Base-by-base conservation (phyloP, 495 filamentous ascomycete species). In the Neurospora sp. region DNA sequence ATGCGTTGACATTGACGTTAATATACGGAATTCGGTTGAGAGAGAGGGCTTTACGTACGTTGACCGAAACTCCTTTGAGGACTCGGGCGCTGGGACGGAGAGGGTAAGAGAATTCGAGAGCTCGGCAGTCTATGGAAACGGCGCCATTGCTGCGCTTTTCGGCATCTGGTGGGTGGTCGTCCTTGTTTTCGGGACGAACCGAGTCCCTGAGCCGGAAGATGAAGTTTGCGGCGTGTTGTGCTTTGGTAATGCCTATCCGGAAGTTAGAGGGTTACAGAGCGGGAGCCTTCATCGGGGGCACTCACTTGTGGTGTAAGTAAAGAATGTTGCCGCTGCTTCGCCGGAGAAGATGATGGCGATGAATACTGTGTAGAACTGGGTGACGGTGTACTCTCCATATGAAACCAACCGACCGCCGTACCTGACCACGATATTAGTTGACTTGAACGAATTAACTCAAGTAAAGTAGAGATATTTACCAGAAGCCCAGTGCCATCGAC, bases 71-170 rank as follows among this genome's bases (percentile, higher is more conserved):
- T 14, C 81, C 79, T 1, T 72, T 73, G 45, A 90, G 84, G 2
- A 88, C 94, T 92, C 8, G 82, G 0, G 81, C 76, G 1, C 76
- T 72, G 8, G 84, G 78, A 1, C 86, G 81, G 1, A 81, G 84
- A 0, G 86, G 81, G 70, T 91, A 91, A 42, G 79, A 79, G 72
- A 91, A 91, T 27, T 84, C 74, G 1, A 91, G 78, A 37, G 87
- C 76, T 40, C 79, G 73, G 44, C 90, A 81, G 31, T 84, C 82
- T 42, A 91, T 82, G n/a, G 80, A 75, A 14, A 81, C 80, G 5
- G 82, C 86, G n/a, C 82, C 83, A 7, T 77, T 76, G 16, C 74
- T 73, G 1, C 71, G 68, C 40, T 81, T 73, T 37, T 74, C 69
- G 22, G 75, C 45, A 2, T 37, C 31, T 4, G 73, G 72, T 16